phyloP scores from a whole-genome alignment of 805 yeast species.

The Candida ponderosae region DNA sequence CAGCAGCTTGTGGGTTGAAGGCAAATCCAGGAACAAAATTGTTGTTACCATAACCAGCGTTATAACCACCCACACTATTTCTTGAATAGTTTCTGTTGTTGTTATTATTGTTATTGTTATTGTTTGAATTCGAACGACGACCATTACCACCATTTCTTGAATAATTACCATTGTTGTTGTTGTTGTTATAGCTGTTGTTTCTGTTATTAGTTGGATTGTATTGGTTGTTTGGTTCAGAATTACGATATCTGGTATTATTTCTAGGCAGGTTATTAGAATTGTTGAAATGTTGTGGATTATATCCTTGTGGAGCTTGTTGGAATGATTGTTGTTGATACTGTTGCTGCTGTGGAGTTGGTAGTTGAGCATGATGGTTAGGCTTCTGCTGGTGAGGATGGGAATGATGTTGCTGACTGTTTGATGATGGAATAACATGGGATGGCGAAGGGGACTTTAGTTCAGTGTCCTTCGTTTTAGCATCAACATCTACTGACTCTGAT shows the following conservation, averaged over 20 bases:
- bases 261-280: too few relatives aligned
- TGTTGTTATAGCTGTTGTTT: constrained; percentile 1
- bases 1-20: too few relatives aligned
- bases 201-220: constrained; percentile 1
- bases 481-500: too few relatives aligned
- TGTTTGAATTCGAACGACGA: constrained; percentile 5
- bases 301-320: neutral
- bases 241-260: constrained; percentile 10
- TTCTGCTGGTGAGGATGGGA: neutral
- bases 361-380: neutral
- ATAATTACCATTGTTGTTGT: neutral
- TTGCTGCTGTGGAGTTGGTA: neutral
- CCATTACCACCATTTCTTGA: constrained; percentile 2
- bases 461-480: too few relatives aligned
- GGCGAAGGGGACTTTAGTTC: too few relatives aligned
- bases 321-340: constrained; percentile 1
- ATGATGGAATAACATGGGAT: too few relatives aligned
- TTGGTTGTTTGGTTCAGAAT: constrained; percentile 11
- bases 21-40: too few relatives aligned
- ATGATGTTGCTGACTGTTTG: too few relatives aligned
- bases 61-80: too few relatives aligned
- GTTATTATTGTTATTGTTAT: constrained; percentile 6
- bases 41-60: too few relatives aligned
- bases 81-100: too few relatives aligned
- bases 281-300: too few relatives aligned